phyloP scores from a whole-genome alignment of 2,329 filamentous ascomycete species.

The Colletotrichum orchidophilum region DNA sequence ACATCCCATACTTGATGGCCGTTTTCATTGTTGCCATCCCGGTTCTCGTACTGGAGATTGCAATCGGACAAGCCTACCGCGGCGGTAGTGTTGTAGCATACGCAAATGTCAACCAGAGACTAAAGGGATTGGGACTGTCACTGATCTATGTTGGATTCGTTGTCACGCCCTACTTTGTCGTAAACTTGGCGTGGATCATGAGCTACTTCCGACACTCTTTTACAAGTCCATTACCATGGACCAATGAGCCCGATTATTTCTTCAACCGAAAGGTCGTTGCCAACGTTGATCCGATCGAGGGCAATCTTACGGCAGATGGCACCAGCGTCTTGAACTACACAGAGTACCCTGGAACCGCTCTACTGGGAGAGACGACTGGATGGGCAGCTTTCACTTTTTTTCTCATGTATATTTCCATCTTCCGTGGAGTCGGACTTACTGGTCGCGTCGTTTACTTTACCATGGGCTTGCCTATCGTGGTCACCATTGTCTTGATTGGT shows the following conservation, averaged over 20 bases:
- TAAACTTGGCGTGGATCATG: conserved; percentile 68
- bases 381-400: conserved; percentile 68
- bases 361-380: conserved; percentile 66
- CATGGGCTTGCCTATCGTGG: conserved; percentile 68
- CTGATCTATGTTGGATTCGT: conserved; percentile 62
- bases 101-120: conserved; percentile 60
- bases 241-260: conserved; percentile 59
- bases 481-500: conserved; percentile 65
- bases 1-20: conserved; percentile 65
- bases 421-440: conserved; percentile 65
- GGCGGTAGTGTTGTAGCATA: conserved; percentile 64
- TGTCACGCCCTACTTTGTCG: conserved; percentile 66
- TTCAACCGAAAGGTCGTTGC: conserved; percentile 60
- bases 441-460: conserved; percentile 69
- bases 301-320: conserved; percentile 48
- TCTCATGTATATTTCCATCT: conserved; percentile 67
- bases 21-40: conserved; percentile 66
- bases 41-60: conserved; percentile 66
- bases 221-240: conserved; percentile 63
- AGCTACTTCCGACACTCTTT: conserved; percentile 66
- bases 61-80: conserved; percentile 74
- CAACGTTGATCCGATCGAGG: conserved; percentile 54
- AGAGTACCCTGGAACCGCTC: conserved; percentile 53
- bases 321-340: conserved; percentile 45
- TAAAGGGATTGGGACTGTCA: conserved; percentile 63